Base-by-base conservation (phyloP, 83 land plant genomes). In the Diphasiastrum complanatum region DNA sequence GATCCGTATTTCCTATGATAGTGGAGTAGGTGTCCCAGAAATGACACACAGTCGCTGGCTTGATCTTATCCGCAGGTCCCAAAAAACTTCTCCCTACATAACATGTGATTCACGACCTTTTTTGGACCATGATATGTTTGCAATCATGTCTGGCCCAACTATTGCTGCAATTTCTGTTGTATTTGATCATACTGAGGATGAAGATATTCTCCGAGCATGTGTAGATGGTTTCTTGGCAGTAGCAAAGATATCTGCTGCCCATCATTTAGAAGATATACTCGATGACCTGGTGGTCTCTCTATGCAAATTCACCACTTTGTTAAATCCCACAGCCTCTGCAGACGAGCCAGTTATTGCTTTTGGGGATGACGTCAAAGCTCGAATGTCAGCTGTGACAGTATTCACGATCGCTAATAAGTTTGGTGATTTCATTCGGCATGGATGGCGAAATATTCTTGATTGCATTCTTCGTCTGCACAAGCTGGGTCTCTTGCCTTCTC, bases 121-220 rank as follows among this genome's bases (percentile, higher is more conserved):
- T 38, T 70, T 89, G n/a, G 81, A 81, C 33, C 70, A 89, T 36
- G 97, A 95, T 49, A 78, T 86, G 89, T 89, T 95, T 61, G 71
- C 82, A 18, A 65, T 68, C 52, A 80, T 89, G n/a, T 78, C 97
- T 0, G 99, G 99, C 3, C 99, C 96, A 26, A 26, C 87, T 3
- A 80, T 95, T 33, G 97, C 99, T 24, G 66, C 87, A 11, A 75
- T 93, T 14, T 75, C 83, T 8, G 99, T 84, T 29, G 70, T 89
- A 31, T 93, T 89, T 77, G 99, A 89, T 51, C 86, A 77, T 48
- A 67, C 86, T n/a, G 85, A 93, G 45, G 92, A 89, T 31, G 92
- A 86, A 19, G 86, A 86, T 47, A 68, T 82, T 37, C 65, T 82
- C 0, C 70, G 80, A 28, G 79, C 78, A n/a, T 81, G 96, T 36